Conservation (phyloP, 768 basidiomycete genomes). For the Leucocoprinus sp. region DNA sequence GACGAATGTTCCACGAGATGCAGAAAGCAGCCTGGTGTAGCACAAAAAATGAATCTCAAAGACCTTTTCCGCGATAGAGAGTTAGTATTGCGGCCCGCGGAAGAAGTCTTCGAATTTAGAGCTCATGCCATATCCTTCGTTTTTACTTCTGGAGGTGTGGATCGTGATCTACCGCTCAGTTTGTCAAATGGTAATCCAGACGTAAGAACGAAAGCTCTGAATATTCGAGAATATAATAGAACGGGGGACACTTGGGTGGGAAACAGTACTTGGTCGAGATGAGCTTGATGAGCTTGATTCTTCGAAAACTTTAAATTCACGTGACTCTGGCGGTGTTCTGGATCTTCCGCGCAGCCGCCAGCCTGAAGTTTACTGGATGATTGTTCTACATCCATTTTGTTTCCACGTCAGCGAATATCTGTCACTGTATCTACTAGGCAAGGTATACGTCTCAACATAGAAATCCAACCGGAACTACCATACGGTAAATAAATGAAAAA, state of each 20-base stretch:
- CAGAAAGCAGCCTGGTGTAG: too few relatives aligned
- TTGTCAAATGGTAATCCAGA: constrained; percentile 3
- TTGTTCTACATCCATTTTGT: background rate
- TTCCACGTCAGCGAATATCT: background rate
- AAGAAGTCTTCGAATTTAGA: constrained; percentile 2
- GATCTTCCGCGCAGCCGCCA: background rate
- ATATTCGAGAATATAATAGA: too few relatives aligned
- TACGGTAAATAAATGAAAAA: too few relatives aligned
- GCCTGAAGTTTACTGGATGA: background rate
- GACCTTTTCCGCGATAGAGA: background rate
- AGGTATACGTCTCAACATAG: too few relatives aligned
- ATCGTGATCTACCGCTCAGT: background rate
- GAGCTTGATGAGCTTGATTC: background rate
- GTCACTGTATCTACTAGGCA: too few relatives aligned
- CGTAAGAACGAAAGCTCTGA: too few relatives aligned
- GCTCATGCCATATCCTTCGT: constrained; percentile 1
- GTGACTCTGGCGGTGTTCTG: background rate
- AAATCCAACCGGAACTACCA: background rate
- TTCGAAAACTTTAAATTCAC: background rate
- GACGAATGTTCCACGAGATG: too few relatives aligned
- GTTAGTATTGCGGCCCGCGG: background rate
- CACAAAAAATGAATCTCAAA: too few relatives aligned
- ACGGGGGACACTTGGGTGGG: too few relatives aligned
- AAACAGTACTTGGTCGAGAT: background rate
- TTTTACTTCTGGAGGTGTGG: constrained; percentile 1